A percentile compares a stretch with the other conserved stretches of the same genome.
Conservation (phyloP, 176 grass and related monocot species). For the Oryza officinalis region DNA sequence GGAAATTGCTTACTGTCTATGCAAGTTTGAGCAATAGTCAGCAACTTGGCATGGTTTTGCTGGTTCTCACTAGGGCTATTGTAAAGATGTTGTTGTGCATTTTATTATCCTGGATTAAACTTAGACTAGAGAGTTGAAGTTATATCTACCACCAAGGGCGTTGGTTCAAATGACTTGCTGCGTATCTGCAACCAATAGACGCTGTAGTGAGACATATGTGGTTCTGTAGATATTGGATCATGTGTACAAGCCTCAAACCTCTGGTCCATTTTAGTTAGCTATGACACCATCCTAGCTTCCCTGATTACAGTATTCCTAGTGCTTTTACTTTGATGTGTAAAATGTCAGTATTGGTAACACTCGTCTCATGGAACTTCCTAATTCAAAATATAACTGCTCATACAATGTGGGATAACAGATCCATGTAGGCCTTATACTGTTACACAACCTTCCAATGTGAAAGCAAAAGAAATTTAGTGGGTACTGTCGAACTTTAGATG, state of each 20-base stretch:
- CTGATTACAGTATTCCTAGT: not conserved
- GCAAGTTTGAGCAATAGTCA: not conserved
- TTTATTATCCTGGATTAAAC: conserved; percentile 5
- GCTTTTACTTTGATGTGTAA: not conserved
- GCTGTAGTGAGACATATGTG: not conserved
- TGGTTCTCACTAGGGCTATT: not conserved
- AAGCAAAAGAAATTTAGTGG: not conserved
- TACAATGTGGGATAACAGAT: not conserved
- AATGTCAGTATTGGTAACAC: not conserved
- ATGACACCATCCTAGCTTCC: not conserved
- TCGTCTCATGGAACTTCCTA: not conserved
- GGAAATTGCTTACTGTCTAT: not conserved
- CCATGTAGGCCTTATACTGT: not conserved
- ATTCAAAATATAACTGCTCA: conserved; percentile 7
- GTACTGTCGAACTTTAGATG: not conserved
- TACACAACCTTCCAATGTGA: not conserved
- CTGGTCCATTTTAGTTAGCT: not conserved
- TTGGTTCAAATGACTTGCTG: not conserved
- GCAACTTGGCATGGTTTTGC: not conserved
- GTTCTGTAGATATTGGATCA: not conserved
- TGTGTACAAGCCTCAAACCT: not conserved
- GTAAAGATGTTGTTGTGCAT: not conserved
- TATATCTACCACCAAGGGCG: not conserved
- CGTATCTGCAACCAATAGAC: not conserved
- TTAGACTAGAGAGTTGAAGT: not conserved